These are phyloP conservation scores for Spathaspora girioi DNA, from an alignment of 805 yeast genomes.

Conservation along the genomic window DNA sequence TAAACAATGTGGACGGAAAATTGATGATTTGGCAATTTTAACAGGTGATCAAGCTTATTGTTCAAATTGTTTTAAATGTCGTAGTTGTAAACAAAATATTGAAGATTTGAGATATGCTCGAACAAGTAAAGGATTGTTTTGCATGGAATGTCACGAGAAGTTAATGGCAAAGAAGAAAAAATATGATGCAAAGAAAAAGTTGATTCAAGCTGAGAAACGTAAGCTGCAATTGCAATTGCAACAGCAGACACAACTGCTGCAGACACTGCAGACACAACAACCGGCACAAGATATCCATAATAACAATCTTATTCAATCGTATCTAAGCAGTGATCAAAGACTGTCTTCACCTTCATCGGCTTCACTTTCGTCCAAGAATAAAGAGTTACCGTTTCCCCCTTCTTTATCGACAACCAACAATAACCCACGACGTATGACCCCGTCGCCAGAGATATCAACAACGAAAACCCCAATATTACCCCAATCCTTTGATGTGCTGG, in stretches of 20 bases:
- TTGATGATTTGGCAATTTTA: constrained; percentile 87
- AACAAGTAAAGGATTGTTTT: constrained; percentile 87
- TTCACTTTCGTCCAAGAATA: constrained; percentile 9
- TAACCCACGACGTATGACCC: background rate
- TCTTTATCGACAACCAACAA: background rate
- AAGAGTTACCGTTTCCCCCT: constrained; percentile 15
- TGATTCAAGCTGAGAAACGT: constrained; percentile 9
- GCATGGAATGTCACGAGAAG: constrained; percentile 88
- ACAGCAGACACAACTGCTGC: background rate
- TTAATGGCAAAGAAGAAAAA: constrained; percentile 71
- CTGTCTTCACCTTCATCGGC: background rate
- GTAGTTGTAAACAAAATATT: constrained; percentile 79
- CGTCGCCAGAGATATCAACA: background rate
- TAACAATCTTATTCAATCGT: constrained; percentile 7
- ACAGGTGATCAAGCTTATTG: constrained; percentile 97
- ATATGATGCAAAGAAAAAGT: constrained; percentile 47
- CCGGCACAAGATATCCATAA: background rate
- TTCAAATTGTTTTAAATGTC: constrained; percentile 82
- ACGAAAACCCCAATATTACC: background rate
- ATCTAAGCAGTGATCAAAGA: background rate
- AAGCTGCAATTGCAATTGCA: background rate
- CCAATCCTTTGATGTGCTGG: background rate
- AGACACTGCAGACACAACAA: background rate
- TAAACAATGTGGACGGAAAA: constrained; percentile 77
- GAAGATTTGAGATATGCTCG: constrained; percentile 89